Conservation (phyloP, 495 filamentous ascomycete species). For the Neurospora hispaniola region DNA sequence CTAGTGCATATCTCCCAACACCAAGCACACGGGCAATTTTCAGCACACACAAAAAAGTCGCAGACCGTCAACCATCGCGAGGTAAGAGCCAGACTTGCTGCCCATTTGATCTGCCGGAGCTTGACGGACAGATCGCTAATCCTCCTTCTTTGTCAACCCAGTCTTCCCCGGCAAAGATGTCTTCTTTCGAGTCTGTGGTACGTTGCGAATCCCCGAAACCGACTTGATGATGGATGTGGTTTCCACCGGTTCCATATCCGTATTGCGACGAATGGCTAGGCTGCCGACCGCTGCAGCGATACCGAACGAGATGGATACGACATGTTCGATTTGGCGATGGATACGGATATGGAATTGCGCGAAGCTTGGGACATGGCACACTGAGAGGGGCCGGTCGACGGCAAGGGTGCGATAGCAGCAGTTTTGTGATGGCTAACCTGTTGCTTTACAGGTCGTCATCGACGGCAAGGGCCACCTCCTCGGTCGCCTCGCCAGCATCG, state of each 20-base stretch:
- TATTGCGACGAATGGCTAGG: background rate
- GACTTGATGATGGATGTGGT: background rate
- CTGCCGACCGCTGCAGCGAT: conserved; percentile 1
- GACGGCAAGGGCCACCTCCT: conserved; percentile 99
- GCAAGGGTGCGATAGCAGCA: background rate
- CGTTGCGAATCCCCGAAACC: conserved; percentile 33
- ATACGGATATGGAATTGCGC: background rate
- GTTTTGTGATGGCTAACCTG: conserved; percentile 13
- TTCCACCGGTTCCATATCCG: background rate
- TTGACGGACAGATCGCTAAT: conserved; percentile 26
- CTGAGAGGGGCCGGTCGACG: background rate
- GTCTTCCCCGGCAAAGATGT: conserved; percentile 66
- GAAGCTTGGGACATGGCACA: background rate
- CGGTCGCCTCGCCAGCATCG: conserved; percentile 95
- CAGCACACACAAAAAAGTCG: conserved; percentile 28
- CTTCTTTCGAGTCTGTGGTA: conserved; percentile 94
- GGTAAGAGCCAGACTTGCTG: conserved; percentile 26
- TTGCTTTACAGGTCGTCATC: conserved; percentile 66
- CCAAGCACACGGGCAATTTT: conserved; percentile 27
- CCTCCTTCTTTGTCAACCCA: conserved; percentile 20
- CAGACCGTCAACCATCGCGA: conserved; percentile 27
- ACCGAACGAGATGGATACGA: background rate
- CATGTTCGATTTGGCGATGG: background rate
- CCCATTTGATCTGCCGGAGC: conserved; percentile 26
- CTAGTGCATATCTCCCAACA: conserved; percentile 24